Percentiles rank a stretch among this genome's conserved stretches.
phyloP scores from a whole-genome alignment of 148 eudicot species.

The Rhododendron griersonianum region DNA sequence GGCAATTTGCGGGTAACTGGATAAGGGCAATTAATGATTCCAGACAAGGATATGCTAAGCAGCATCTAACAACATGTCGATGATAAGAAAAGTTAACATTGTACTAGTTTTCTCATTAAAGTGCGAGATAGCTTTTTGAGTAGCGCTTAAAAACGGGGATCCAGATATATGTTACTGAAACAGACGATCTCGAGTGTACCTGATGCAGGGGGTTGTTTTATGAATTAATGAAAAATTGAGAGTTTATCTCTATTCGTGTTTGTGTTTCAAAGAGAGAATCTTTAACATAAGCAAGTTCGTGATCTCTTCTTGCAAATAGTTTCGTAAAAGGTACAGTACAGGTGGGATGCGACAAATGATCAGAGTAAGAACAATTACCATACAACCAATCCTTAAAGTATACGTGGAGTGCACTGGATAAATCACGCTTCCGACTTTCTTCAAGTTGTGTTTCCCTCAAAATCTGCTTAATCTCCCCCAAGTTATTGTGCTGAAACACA shows the following conservation, averaged over 20 bases:
- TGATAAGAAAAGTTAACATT: background rate
- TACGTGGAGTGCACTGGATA: constrained; percentile 76
- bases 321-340: too few species aligned
- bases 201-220: too few species aligned
- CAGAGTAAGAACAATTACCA: constrained; percentile 40
- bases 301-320: too few species aligned
- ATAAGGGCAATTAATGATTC: background rate
- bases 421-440: constrained; percentile 74
- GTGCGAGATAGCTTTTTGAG: background rate
- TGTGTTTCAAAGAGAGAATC: too few species aligned
- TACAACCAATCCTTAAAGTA: constrained; percentile 93
- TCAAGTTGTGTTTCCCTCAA: constrained; percentile 82
- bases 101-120: background rate
- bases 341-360: background rate
- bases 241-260: too few species aligned
- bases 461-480: constrained; percentile 79
- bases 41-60: background rate
- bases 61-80: background rate
- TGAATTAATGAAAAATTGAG: too few species aligned
- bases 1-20: background rate
- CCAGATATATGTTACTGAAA: background rate
- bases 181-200: background rate
- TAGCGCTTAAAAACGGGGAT: background rate
- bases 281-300: too few species aligned
- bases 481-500: constrained; percentile 49